Evolutionary conservation across 306 rosid species (phyloP), one percentile per base, ranked within the genome.

Genomic region (Casuarina cunninghamiana): DNA sequence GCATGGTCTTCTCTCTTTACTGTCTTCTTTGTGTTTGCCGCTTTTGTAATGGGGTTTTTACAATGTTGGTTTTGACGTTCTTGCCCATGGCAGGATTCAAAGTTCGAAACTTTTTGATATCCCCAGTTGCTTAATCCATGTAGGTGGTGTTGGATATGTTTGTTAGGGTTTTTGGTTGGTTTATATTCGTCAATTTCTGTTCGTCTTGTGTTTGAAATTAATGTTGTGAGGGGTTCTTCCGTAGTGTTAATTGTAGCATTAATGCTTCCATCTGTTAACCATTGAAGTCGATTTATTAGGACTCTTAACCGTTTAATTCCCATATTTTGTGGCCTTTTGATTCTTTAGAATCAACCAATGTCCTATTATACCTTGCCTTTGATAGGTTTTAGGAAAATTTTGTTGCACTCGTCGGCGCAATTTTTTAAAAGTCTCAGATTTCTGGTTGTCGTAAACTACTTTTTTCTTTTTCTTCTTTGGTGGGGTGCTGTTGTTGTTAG

Each of bases 21-120:
- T 48, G 8, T 50, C 38, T 19, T 69, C 51, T 49, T 74, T 5
- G 51, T 4, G 17, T 5, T 55, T 37, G 41, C 42, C 17, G 17
- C 13, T 48, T 44, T 60, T 19, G 39, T 42, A 19, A 35, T 53
- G 38, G 83, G 61, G 63, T 81, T 72, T 82, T 35, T 74, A 50
- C 10, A 35, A 54, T 43, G 26, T 71, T 77, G 61, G 69, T 26
- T 81, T 75, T 51, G 48, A 49, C 89, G 77, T 80, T 86, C 75
- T 73, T 77, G 82, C 61, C 74, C 55, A 43, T 45, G 58, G 65
- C 60, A 58, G 63, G 51, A 35, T 75, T 55, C 7, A 65, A 62
- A 68, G 78, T 71, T 85, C 53, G 65, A 35, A 75, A 3, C 60
- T 69, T 77, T 80, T 43, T 51, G 0, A n/a, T 39, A 38, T 75